These are phyloP conservation scores for Striga hermonthica DNA, from an alignment of 305 asterid genomes.

Conservation along the genomic window DNA sequence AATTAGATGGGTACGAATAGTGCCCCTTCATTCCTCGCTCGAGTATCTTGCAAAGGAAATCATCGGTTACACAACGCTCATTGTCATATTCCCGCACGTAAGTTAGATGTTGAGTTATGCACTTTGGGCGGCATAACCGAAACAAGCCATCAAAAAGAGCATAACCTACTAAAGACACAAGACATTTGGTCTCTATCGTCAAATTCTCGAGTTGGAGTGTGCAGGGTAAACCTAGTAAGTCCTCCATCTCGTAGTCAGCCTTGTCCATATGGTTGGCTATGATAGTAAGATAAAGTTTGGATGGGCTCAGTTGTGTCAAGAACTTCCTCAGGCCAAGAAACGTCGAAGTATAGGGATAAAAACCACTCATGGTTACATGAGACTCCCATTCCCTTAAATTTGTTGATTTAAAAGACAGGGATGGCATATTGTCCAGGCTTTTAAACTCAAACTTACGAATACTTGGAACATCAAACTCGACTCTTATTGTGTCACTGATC, in stretches of 20 bases:
- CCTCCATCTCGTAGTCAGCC: neutral
- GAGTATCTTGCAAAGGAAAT: conserved; percentile 13
- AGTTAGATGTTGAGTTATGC: neutral
- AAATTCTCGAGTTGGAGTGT: conserved; percentile 22
- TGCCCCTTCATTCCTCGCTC: neutral
- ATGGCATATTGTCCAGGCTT: no score
- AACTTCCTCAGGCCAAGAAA: neutral
- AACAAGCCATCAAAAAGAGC: conserved; percentile 20
- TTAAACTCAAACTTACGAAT: neutral
- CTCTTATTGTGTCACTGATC: neutral
- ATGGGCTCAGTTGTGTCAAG: neutral
- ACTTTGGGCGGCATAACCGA: conserved; percentile 27
- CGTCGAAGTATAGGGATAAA: neutral
- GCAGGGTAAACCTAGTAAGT: neutral
- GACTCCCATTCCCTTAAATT: conserved; percentile 20
- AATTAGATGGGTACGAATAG: neutral
- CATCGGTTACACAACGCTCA: neutral
- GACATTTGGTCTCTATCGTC: neutral
- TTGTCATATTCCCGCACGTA: neutral
- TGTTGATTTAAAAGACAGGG: no score
- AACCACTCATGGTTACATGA: neutral
- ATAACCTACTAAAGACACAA: neutral
- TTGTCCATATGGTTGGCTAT: neutral
- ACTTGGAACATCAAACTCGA: conserved; percentile 26
- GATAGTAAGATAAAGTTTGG: conserved; percentile 12